Conservation (phyloP, 139 green algal species). For the Zygnema circumcarinatum region DNA sequence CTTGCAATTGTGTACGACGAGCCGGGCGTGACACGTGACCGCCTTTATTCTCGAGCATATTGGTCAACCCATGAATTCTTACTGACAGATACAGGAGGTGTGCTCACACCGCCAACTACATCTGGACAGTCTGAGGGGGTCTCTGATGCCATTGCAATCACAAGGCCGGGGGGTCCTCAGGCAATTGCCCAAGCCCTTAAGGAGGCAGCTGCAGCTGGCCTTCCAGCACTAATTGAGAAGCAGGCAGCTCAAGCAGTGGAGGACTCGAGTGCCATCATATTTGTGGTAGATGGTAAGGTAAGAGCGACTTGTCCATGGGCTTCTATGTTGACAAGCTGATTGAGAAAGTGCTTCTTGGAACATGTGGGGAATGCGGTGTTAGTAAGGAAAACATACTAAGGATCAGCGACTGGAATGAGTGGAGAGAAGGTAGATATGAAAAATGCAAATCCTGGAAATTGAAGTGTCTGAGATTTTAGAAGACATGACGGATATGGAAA, state of each 20-base stretch:
- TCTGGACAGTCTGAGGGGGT: neutral
- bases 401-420: neutral
- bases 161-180: conserved; percentile 25
- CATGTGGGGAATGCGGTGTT: neutral
- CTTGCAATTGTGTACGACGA: conserved; percentile 93
- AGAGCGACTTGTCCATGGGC: too few relatives aligned
- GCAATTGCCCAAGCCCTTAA: conserved; percentile 5
- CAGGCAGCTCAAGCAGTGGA: conserved; percentile 88
- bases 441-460: too few relatives aligned
- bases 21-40: conserved; percentile 89
- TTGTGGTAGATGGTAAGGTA: conserved; percentile 90
- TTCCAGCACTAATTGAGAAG: conserved; percentile 79
- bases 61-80: conserved; percentile 93
- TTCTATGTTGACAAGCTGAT: neutral
- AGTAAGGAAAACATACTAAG: neutral
- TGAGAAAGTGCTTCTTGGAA: neutral
- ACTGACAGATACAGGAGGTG: conserved; percentile 91
- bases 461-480: too few relatives aligned
- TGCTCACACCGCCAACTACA: neutral
- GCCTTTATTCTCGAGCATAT: conserved; percentile 87
- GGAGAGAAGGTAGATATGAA: too few relatives aligned
- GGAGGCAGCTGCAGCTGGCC: neutral
- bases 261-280: conserved; percentile 84
- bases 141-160: conserved; percentile 29
- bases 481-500: too few relatives aligned